These are phyloP conservation scores for Vigna angularis DNA, from an alignment of 306 rosid species.

Conservation along the genomic window DNA sequence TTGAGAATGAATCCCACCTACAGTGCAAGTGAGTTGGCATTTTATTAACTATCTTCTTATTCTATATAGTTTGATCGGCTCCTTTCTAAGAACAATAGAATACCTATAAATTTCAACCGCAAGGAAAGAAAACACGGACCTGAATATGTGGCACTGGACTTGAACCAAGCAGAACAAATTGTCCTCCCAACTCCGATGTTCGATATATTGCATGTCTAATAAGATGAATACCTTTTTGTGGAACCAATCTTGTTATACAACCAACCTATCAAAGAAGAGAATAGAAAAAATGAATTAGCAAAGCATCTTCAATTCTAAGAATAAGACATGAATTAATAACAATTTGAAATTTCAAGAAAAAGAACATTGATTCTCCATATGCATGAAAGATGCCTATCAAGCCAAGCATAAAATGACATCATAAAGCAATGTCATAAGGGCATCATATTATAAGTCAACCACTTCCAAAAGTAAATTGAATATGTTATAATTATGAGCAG, in stretches of 20 bases:
- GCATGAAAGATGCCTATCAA: background rate
- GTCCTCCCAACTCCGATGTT: constrained; percentile 92
- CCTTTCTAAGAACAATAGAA: background rate
- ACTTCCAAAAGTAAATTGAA: background rate
- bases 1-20: constrained; percentile 26
- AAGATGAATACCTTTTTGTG: constrained; percentile 97
- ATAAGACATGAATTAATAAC: constrained; percentile 21
- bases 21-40: background rate
- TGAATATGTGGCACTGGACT: constrained; percentile 94
- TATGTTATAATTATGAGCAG: background rate
- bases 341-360: constrained; percentile 32
- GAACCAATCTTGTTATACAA: constrained; percentile 96
- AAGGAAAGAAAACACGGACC: constrained; percentile 55
- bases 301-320: constrained; percentile 36
- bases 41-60: constrained; percentile 10
- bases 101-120: constrained; percentile 36
- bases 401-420: background rate
- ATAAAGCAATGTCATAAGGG: background rate
- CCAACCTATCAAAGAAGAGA: constrained; percentile 69
- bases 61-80: background rate
- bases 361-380: background rate
- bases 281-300: constrained; percentile 29
- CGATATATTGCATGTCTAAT: constrained; percentile 90
- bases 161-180: constrained; percentile 94
- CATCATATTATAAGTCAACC: background rate